Base-by-base conservation (phyloP, 2,329 filamentous ascomycete species). In the Scorias spongiosa region DNA sequence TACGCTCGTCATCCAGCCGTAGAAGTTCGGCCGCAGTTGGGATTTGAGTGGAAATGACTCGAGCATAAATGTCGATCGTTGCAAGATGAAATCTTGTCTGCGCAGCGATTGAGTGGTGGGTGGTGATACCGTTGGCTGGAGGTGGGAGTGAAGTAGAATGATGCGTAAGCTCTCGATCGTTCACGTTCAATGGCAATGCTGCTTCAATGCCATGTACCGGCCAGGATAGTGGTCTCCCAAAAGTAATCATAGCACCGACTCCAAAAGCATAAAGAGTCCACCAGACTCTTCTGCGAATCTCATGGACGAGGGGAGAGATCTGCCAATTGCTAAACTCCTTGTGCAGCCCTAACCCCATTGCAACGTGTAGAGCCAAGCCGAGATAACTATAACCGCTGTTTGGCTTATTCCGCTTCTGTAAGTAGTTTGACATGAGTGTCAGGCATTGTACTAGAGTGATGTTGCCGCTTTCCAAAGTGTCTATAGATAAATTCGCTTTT, bases 301-400 rank as follows among this genome's bases (percentile, higher is more conserved):
- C 60, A 51, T 59, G 56, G 9, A 51, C 51, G 3, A 63, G 53
- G 4, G 67, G 61, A 36, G 62, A 62, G 37, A 67, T 67, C 30
- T 68, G 61, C 65, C 66, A 68, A 9, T 63, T 61, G 12, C 61
- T 63, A 44, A 72, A 69, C 46, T 71, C 68, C 46, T 69, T 69
- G 47, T 71, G 68, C n/a, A 71, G 57, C 1, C 68, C 68, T 11
- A 72, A 53, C 30, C 67, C 67, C 58, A 71, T 66, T 1, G 69
- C 67, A 63, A 71, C 69, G 39, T 66, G 57, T 17, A 68, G 59
- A n/a, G 67, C 67, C 12, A 71, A 50, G 1, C 69, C 69, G 7
- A 69, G 52, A 47, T 68, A 69, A 41, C 68, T 70, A 57, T 66
- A 71, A 8, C 67, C 68, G 7, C 62, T 67, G 48, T 72, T 72